A percentile compares a stretch with the other conserved stretches of the same genome.
Evolutionary conservation across 1,284 basidiomycete species (phyloP).

Genomic region (Tremellales sp.): DNA sequence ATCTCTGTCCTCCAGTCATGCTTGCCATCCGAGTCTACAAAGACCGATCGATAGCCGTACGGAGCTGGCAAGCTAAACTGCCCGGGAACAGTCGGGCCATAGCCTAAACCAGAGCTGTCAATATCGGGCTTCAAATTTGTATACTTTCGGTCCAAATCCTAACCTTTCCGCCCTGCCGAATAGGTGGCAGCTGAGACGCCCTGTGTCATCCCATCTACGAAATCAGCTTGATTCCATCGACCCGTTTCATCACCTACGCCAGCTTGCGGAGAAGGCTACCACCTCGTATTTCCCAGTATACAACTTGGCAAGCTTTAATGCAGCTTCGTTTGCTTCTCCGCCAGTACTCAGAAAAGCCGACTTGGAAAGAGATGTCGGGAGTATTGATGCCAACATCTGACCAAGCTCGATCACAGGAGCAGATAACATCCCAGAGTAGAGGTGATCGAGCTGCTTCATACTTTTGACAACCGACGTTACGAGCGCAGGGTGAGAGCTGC

Average conservation of each 20-base stretch:
- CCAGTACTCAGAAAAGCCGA: conserved; percentile 37
- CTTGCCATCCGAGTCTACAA: conserved; percentile 30
- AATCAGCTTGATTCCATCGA: not conserved
- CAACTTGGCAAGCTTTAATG: conserved; percentile 40
- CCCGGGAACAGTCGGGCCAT: conserved; percentile 34
- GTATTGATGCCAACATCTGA: conserved; percentile 19
- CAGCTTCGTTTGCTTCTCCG: conserved; percentile 34
- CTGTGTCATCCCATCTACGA: conserved; percentile 35
- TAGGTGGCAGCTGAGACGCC: conserved; percentile 37
- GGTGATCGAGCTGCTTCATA: conserved; percentile 34
- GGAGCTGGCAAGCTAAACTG: conserved; percentile 26
- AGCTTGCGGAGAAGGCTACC: conserved; percentile 28
- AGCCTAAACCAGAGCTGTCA: conserved; percentile 10
- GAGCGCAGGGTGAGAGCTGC: conserved; percentile 35
- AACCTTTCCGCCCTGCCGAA: conserved; percentile 26
- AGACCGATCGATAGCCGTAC: conserved; percentile 31
- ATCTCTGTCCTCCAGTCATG: conserved; percentile 43
- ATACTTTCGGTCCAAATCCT: not conserved
- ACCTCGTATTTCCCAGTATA: conserved; percentile 39
- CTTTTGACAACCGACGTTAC: conserved; percentile 21
- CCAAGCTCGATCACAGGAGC: conserved; percentile 33
- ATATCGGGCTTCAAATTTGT: not conserved
- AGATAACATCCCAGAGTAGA: conserved; percentile 33
- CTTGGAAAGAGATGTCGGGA: conserved; percentile 26
- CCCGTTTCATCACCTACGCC: conserved; percentile 15